phyloP scores from a whole-genome alignment of 805 yeast species.

The Metschnikowia similis region DNA sequence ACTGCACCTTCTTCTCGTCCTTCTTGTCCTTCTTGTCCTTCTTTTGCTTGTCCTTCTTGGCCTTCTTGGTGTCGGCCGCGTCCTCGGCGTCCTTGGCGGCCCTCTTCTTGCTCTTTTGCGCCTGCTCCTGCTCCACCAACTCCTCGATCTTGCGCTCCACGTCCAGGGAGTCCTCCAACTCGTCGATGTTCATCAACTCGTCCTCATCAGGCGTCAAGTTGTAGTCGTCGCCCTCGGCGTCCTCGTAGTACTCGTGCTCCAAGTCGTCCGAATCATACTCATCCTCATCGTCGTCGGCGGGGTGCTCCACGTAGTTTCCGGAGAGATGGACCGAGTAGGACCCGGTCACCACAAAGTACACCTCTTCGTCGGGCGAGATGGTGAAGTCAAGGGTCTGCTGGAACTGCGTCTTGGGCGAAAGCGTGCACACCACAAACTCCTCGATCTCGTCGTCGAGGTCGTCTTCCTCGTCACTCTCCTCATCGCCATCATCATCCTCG shows the following conservation, averaged over 20 bases:
- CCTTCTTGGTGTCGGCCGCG: constrained; percentile 16
- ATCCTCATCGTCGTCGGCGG: constrained; percentile 74
- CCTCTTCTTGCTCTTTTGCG: constrained; percentile 28
- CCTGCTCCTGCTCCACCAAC: constrained; percentile 56
- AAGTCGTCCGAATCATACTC: constrained; percentile 29
- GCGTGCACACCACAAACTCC: constrained; percentile 82
- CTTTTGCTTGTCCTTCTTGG: constrained; percentile 24
- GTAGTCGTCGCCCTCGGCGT: constrained; percentile 51
- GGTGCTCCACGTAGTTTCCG: constrained; percentile 96
- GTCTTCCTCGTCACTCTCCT: constrained; percentile 46
- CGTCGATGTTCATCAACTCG: constrained; percentile 58
- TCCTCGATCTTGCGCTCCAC: constrained; percentile 71
- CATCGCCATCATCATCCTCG: constrained; percentile 49
- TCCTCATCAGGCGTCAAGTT: constrained; percentile 77
- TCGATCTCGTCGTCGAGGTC: constrained; percentile 70
- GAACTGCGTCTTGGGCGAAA: constrained; percentile 76
- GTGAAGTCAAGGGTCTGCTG: constrained; percentile 92
- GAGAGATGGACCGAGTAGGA: constrained; percentile 87
- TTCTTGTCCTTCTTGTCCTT: constrained; percentile 35
- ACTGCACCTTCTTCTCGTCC: constrained; percentile 59
- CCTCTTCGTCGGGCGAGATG: constrained; percentile 90
- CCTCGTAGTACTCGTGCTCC: constrained; percentile 44
- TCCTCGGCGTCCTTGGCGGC: constrained; percentile 33
- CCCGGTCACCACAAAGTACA: constrained; percentile 91
- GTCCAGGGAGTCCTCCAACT: constrained; percentile 65